Base-by-base conservation (phyloP, 2,329 filamentous ascomycete genomes). In the Cladosporium colombiae region DNA sequence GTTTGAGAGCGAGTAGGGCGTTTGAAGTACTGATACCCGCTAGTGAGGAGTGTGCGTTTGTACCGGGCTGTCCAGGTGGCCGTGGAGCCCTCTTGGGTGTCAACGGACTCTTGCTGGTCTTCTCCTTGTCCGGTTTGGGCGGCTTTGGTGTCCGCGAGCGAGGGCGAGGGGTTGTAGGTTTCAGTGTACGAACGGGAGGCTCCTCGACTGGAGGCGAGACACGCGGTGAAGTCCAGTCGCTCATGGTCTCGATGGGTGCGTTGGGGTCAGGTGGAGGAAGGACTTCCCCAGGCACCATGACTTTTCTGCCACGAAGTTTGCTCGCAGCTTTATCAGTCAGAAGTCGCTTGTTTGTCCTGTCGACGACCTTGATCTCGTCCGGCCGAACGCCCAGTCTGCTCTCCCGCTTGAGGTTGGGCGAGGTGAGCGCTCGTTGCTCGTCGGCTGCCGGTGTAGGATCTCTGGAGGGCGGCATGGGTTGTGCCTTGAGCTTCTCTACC, bases 11-110 rank as follows among this genome's bases (percentile, higher is more conserved):
- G 5, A 86, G 84, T 55, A 88, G 78, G 4, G 86, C 86, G 74
- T 86, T 87, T 70, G 85, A 87, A 13, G 85, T 88, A 25, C 86
- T 88, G 55, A 87, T 86, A 16, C 83, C 83, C 16, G 84, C 82
- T 56, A 85, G 80, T 27, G 80, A 78, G 61, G 82, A 84, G 70
- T 84, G 84, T 7, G 83, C 82, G 70, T 85, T 85, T 18, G 83
- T 84, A 44, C 84, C 83, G 55, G 80, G 77, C 65, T 79, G 77
- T 23, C 82, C 81, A 18, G 81, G 77, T 16, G 76, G 70, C 16
- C 81, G 77, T 7, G 76, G 69, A 18, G 78, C 76, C 13, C 77
- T 71, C 71, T 84, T 85, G 49, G 79, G 79, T 60, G 79, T 78
- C 70, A 81, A 71, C 11, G 63, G 55, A 52, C 75, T 75, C 29